Evolutionary conservation across 2,329 filamentous ascomycete species (phyloP).

Genomic region (Colletotrichum chlorophyti): DNA sequence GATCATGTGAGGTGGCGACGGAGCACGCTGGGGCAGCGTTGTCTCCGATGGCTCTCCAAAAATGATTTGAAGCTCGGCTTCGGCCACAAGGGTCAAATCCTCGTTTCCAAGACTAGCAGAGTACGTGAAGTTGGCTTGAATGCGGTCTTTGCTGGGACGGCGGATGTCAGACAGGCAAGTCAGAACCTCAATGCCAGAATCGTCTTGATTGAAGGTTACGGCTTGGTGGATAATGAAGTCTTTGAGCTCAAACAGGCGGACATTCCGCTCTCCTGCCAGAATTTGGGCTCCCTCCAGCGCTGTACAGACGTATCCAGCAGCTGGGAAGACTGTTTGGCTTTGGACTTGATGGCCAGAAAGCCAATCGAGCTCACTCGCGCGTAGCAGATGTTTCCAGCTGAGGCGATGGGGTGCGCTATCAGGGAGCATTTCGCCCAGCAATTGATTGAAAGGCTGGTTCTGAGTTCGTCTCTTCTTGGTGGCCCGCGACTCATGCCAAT

Average conservation of each 20-base stretch:
- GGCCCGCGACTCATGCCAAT: constrained; percentile 26
- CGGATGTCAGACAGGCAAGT: not conserved
- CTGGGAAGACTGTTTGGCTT: constrained; percentile 49
- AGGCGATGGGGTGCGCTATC: constrained; percentile 29
- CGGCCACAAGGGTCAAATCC: not conserved
- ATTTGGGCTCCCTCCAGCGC: constrained; percentile 30
- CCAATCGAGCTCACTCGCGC: constrained; percentile 40
- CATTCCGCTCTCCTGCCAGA: not conserved
- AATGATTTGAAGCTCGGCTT: not conserved
- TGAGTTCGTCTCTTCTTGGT: constrained; percentile 6
- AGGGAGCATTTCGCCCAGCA: constrained; percentile 27
- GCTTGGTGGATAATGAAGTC: not conserved
- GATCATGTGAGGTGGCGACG: not conserved
- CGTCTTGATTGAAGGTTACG: not conserved
- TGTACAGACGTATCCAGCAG: constrained; percentile 44
- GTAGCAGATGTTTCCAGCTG: constrained; percentile 31
- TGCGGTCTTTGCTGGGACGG: not conserved
- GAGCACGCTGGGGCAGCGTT: not conserved
- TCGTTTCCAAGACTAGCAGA: not conserved
- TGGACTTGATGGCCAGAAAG: constrained; percentile 50
- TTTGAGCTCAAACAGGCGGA: not conserved
- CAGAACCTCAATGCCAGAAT: not conserved
- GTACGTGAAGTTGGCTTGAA: not conserved
- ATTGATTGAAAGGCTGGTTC: not conserved
- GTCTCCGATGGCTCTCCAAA: not conserved